phyloP scores from a whole-genome alignment of 2,329 filamentous ascomycete genomes.

The Grosmannia serpens region DNA sequence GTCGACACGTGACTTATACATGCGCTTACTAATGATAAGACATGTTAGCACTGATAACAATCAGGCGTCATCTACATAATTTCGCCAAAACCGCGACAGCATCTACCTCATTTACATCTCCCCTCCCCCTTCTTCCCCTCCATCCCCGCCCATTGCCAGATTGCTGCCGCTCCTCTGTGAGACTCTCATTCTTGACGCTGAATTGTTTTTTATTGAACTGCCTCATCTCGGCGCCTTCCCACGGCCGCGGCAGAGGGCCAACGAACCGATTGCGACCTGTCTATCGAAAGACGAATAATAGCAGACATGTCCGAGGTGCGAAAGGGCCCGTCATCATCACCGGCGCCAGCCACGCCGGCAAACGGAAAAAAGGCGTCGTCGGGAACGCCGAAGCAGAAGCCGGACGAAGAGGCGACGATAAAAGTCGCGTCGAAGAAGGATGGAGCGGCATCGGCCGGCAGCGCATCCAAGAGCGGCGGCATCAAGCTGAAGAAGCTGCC shows the following conservation, averaged over 20 bases:
- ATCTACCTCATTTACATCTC: neutral
- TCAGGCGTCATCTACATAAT: neutral
- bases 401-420: slow-evolving; percentile 47
- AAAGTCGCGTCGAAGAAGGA: slow-evolving; percentile 50
- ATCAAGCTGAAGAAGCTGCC: slow-evolving; percentile 53
- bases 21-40: neutral
- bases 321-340: slow-evolving; percentile 17
- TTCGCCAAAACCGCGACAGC: neutral
- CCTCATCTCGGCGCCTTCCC: too few relatives aligned
- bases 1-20: neutral
- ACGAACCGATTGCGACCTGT: neutral
- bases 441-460: slow-evolving; percentile 13
- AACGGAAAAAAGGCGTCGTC: slow-evolving; percentile 5
- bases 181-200: too few relatives aligned
- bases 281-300: too few relatives aligned
- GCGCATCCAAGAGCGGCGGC: slow-evolving; percentile 26
- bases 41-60: neutral
- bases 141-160: neutral
- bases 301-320: slow-evolving; percentile 18
- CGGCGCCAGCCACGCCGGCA: slow-evolving; percentile 8
- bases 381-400: slow-evolving; percentile 23
- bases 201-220: too few relatives aligned
- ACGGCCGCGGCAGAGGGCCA: neutral
- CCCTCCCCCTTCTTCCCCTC: neutral
- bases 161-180: neutral